Percentiles rank a stretch among this genome's conserved stretches.
Evolutionary conservation across 805 yeast genomes (phyloP).

Genomic region (Starmerella potacharoeniae): DNA sequence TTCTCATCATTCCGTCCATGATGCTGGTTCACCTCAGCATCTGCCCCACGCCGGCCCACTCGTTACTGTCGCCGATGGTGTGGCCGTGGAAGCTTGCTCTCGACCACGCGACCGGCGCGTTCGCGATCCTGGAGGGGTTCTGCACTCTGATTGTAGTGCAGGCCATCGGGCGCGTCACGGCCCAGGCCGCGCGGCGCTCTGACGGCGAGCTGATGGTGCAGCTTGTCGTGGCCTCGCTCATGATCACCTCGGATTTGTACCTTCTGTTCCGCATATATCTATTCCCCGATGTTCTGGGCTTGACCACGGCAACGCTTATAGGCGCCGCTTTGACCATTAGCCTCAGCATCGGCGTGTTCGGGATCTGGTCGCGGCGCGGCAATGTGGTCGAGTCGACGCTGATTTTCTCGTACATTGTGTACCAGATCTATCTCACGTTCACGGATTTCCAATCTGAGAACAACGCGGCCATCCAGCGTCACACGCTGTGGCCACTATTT

Average conservation of each 20-base stretch:
- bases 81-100: slow-evolving; percentile 62
- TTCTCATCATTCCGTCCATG: slow-evolving; percentile 68
- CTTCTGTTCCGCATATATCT: slow-evolving; percentile 75
- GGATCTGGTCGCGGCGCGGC: slow-evolving; percentile 72
- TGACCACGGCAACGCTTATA: slow-evolving; percentile 65
- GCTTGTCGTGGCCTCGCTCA: slow-evolving; percentile 58
- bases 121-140: slow-evolving; percentile 84
- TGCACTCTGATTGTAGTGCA: slow-evolving; percentile 88
- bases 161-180: slow-evolving; percentile 72
- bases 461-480: background rate
- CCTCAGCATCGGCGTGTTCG: slow-evolving; percentile 62
- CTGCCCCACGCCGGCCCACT: slow-evolving; percentile 21
- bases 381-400: slow-evolving; percentile 84
- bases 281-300: slow-evolving; percentile 53
- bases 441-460: slow-evolving; percentile 54
- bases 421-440: slow-evolving; percentile 84
- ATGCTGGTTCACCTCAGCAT: slow-evolving; percentile 42
- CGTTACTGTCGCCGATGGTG: slow-evolving; percentile 34
- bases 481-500: slow-evolving; percentile 5
- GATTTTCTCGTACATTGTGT: slow-evolving; percentile 79
- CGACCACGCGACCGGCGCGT: slow-evolving; percentile 74
- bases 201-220: slow-evolving; percentile 73
- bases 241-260: slow-evolving; percentile 64
- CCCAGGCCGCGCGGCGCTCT: slow-evolving; percentile 51
- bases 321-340: slow-evolving; percentile 78